Evolutionary conservation across 768 basidiomycete genomes (phyloP), one percentile per base, ranked within the genome.

Genomic region (Leccinum subtestaceum): DNA sequence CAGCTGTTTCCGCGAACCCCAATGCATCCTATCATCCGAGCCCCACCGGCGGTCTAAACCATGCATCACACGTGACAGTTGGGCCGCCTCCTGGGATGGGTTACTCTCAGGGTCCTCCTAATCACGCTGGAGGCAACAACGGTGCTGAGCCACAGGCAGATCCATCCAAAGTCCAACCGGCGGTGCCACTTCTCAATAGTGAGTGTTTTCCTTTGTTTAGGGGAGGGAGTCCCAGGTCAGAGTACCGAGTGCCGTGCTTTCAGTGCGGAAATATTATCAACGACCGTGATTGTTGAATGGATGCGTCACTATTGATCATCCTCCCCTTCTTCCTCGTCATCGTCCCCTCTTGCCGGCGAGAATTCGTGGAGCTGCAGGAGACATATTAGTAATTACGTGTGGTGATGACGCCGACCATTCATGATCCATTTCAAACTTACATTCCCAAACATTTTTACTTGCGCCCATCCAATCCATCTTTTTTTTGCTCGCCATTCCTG

Each of bases 161-260:
- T 52, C 55, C 69, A 17, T 70, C 68, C 13, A 73, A 64, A 29
- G 31, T 63, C 19, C 68, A 63, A 27, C 34, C 52, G 32, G 32
- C 32, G 32, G 32, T 32, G 1, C 52, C 63, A 17, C 40, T 52
- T 34, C 74, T 62, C 77, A 63, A 86, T 77, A 84, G 90, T 91
- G 86, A 91, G 89, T 86, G 66, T 65, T 77, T 77, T 78, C 73
- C 71, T 75, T 76, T 71, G 74, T 75, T 75, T 72, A 83, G 86
- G 87, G 87, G 88, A 88, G 86, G 89, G 87, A 83, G 76, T 77
- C 78, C 77, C 74, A 77, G 87, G 87, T 80, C 86, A 84, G 82
- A 82, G 86, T 91, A 89, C 88, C 90, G 81, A 91, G 88, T 77
- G 75, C 87, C 87, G 85, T 89, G 80, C 88, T 88, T 89, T 88